Evolutionary conservation across 2,329 filamentous ascomycete species (phyloP), one percentile per base, ranked within the genome.

Genomic region (Phoma sp.): DNA sequence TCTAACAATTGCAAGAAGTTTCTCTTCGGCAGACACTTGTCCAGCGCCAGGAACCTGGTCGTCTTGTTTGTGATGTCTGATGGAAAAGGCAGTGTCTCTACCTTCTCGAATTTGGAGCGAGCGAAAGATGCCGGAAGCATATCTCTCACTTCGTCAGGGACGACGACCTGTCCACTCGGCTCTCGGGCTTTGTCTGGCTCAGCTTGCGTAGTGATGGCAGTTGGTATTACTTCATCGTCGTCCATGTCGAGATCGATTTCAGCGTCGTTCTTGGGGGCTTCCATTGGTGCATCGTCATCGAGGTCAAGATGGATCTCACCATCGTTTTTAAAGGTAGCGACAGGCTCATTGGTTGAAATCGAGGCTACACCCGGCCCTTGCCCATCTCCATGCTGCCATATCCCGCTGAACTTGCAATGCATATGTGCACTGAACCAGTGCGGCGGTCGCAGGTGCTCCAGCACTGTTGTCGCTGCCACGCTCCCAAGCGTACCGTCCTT

Each of bases 341-440:
- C 10, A 24, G 33, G n/a, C 36, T 39, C 42, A 37, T 36, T 25
- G 10, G 40, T 18, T 9, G n/a, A 8, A 10, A 11, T 14, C 38
- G 70, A 23, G 14, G 40, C 7, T 25, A 29, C 49, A 7, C 27
- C 47, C 24, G 69, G 66, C 11, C 78, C 66, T 13, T 74, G 71
- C 7, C 43, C 47, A 39, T 42, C 47, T 38, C 38, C 41, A 58
- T 86, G 79, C 5, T 81, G 67, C 42, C 87, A 74, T 1, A 80
- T 57, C 0, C 93, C 95, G 0, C 88, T 76, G 71, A 89, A 98
- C 70, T 93, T 96, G 78, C 89, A 87, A 75, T 99, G 95, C 77
- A 98, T 76, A 75, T 99, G 95, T 2, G 93, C 95, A 33, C 79
- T 81, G 61, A 98, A 97, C 95, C 95, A 99, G 71, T 91, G 89